These are phyloP conservation scores for Neonectria coccinea DNA, from an alignment of 2,329 filamentous ascomycete genomes.

Conservation along the genomic window DNA sequence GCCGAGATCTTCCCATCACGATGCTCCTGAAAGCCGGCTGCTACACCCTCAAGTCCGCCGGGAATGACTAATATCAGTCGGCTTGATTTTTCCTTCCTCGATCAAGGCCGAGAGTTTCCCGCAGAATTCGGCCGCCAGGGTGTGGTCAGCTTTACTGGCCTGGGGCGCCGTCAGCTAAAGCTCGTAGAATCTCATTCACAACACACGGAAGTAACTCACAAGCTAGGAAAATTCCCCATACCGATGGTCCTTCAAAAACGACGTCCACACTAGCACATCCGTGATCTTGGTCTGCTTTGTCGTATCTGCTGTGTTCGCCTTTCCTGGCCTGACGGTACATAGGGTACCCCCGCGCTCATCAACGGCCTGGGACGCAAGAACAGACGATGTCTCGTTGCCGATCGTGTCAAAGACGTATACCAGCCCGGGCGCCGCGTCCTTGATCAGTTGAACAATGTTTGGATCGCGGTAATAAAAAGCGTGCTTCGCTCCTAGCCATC, in stretches of 20 bases:
- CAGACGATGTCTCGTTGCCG: conserved; percentile 53
- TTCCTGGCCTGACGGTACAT: conserved; percentile 57
- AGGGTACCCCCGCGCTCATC: conserved; percentile 45
- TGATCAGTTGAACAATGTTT: conserved; percentile 52
- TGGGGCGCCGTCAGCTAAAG: conserved; percentile 30
- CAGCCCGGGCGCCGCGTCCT: conserved; percentile 47
- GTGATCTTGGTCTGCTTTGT: conserved; percentile 50
- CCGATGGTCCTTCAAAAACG: conserved; percentile 54
- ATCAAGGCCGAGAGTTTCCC: conserved; percentile 51
- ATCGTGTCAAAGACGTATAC: conserved; percentile 57
- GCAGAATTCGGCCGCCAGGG: conserved; percentile 52
- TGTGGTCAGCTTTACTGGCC: conserved; percentile 52
- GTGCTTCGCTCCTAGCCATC: conserved; percentile 48
- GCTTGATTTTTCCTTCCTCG: conserved; percentile 49
- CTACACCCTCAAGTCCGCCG: conserved; percentile 49
- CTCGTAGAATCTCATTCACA: too few relatives aligned
- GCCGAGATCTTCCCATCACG: conserved; percentile 54
- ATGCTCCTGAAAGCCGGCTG: conserved; percentile 52
- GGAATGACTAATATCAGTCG: conserved; percentile 48
- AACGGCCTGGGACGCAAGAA: conserved; percentile 48
- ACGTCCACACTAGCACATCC: conserved; percentile 58
- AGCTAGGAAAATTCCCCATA: conserved; percentile 53
- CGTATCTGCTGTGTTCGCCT: conserved; percentile 53
- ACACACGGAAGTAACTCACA: conserved; percentile 47
- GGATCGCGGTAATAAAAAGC: conserved; percentile 56